Conservation (phyloP, 352 stramenopile genomes). For the Salisapilia sapeloensis region DNA sequence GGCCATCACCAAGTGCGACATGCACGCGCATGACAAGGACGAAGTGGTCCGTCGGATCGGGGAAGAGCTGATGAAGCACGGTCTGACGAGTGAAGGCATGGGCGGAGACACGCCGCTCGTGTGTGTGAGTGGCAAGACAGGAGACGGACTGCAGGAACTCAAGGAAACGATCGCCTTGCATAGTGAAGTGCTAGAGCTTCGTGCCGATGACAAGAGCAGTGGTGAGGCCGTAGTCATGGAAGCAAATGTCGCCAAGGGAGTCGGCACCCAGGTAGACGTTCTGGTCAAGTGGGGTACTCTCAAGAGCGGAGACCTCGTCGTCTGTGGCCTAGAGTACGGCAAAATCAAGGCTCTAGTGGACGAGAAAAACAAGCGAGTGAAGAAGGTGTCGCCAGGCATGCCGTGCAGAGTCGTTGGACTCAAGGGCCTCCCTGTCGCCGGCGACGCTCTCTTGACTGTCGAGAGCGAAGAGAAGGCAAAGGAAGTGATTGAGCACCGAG, state of each 20-base stretch:
- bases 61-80: slow-evolving; percentile 85
- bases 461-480: slow-evolving; percentile 58
- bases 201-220: slow-evolving; percentile 73
- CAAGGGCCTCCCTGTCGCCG: slow-evolving; percentile 66
- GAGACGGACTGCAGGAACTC: slow-evolving; percentile 88
- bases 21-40: slow-evolving; percentile 49
- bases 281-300: slow-evolving; percentile 97
- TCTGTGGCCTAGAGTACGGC: slow-evolving; percentile 89
- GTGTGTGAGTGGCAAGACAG: slow-evolving; percentile 92
- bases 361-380: slow-evolving; percentile 63
- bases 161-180: slow-evolving; percentile 94
- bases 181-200: slow-evolving; percentile 92
- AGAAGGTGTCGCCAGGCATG: slow-evolving; percentile 79
- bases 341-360: slow-evolving; percentile 80
- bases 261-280: slow-evolving; percentile 90
- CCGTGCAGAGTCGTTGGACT: slow-evolving; percentile 83
- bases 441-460: slow-evolving; percentile 58
- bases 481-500: slow-evolving; percentile 52
- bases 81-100: slow-evolving; percentile 89
- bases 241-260: slow-evolving; percentile 84
- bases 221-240: slow-evolving; percentile 95
- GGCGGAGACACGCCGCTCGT: slow-evolving; percentile 88
- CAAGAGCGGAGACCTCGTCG: slow-evolving; percentile 86
- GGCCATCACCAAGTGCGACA: slow-evolving; percentile 96
- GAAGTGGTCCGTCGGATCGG: slow-evolving; percentile 53